Conservation (phyloP, 306 rosid genomes). For the Cajanus cajan region DNA sequence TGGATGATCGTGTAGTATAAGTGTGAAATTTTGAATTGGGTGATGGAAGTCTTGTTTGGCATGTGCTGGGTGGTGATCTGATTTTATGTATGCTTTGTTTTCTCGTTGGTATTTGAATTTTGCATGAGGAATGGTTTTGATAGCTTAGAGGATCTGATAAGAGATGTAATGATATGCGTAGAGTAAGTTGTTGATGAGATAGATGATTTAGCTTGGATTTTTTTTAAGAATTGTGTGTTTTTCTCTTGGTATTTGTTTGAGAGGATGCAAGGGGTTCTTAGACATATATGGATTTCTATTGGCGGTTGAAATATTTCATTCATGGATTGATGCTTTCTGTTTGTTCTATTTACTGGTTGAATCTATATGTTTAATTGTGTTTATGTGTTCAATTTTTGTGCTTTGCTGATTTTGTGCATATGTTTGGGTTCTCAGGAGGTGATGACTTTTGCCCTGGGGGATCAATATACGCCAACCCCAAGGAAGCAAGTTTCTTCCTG, state of each 20-base stretch:
- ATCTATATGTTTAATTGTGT: background rate
- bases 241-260: slow-evolving; percentile 5
- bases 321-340: background rate
- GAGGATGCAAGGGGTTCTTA: background rate
- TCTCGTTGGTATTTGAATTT: background rate
- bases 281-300: background rate
- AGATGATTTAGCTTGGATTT: background rate
- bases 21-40: background rate
- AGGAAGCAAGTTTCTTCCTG: slow-evolving; percentile 69
- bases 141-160: slow-evolving; percentile 18
- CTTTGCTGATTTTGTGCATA: slow-evolving; percentile 21
- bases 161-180: background rate
- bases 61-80: background rate
- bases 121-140: background rate
- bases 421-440: slow-evolving; percentile 50
- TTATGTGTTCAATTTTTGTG: background rate
- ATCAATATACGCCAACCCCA: slow-evolving; percentile 70
- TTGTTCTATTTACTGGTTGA: background rate
- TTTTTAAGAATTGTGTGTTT: background rate
- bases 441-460: slow-evolving; percentile 79
- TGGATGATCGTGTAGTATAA: slow-evolving; percentile 15
- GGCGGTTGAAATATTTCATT: background rate
- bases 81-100: background rate
- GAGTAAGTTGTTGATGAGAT: background rate
- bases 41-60: background rate